These are phyloP conservation scores for Lipomyces oligophaga DNA, from an alignment of 805 yeast genomes.

Conservation along the genomic window DNA sequence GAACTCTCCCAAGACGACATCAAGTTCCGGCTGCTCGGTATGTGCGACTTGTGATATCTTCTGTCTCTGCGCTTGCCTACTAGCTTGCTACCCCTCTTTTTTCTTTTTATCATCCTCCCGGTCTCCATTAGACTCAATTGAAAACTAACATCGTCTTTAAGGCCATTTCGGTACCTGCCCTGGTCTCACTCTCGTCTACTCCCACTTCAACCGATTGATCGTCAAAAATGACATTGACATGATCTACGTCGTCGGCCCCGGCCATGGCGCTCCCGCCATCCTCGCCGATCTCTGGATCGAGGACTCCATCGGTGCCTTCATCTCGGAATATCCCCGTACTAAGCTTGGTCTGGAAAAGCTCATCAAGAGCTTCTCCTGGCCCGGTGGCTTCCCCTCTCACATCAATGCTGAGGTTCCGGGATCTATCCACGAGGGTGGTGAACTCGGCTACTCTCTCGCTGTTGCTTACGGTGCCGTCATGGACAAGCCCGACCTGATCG, in stretches of 20 bases:
- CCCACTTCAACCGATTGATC: slow-evolving; percentile 26
- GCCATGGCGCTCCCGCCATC: slow-evolving; percentile 31
- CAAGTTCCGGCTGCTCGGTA: slow-evolving; percentile 29
- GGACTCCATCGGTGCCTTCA: slow-evolving; percentile 25
- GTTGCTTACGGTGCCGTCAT: slow-evolving; percentile 29
- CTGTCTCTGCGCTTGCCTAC: too few species aligned
- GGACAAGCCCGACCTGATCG: slow-evolving; percentile 29
- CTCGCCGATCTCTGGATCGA: slow-evolving; percentile 30
- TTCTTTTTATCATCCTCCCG: too few species aligned
- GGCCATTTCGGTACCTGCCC: slow-evolving; percentile 32
- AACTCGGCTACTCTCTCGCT: slow-evolving; percentile 31
- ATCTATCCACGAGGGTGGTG: slow-evolving; percentile 31
- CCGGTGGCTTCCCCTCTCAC: slow-evolving; percentile 31
- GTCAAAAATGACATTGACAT: slow-evolving; percentile 23
- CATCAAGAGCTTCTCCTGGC: slow-evolving; percentile 26
- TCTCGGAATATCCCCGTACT: slow-evolving; percentile 12
- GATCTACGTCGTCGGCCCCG: slow-evolving; percentile 30
- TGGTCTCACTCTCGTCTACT: slow-evolving; percentile 28
- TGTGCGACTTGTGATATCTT: too few species aligned
- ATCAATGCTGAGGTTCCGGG: slow-evolving; percentile 30
- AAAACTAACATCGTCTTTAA: neutral
- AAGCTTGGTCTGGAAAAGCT: slow-evolving; percentile 20
- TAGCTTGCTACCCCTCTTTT: too few species aligned
- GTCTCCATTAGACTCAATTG: too few species aligned
- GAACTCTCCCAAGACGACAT: slow-evolving; percentile 20